Evolutionary conservation across 2,329 filamentous ascomycete species (phyloP), one percentile per base, ranked within the genome.

Genomic region (Diaporthe sp.): DNA sequence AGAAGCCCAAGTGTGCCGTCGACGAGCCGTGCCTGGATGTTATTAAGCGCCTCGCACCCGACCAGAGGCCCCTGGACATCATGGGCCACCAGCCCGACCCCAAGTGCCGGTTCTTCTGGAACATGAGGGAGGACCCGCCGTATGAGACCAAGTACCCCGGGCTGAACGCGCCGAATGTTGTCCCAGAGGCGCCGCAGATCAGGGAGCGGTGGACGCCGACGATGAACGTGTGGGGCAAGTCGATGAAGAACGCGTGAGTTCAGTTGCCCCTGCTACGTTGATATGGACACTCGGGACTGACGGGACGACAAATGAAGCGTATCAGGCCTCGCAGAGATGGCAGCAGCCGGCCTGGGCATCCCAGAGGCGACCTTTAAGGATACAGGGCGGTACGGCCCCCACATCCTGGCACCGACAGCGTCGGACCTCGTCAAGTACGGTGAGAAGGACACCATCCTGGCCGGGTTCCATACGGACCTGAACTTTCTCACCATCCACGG

Each of bases 401-500:
- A 92, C 77, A 86, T 91, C 60, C 87, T 92, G 22, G 90, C 90
- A 1, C 90, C 90, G 0, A 92, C 90, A 1, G 89, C 90, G 1
- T 91, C 89, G 0, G 88, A 92, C 79, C 86, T 92, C 17, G 71
- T 76, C 17, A 89, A 87, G 74, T 90, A 91, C 82, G 88, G 87
- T 61, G 64, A 81, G 4, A 83, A 85, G 68, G 86, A 91, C 83
- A 91, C 89, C 67, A 91, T 92, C 78, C 86, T 92, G 22, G 90
- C 90, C 22, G 90, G 90, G 52, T 92, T 92, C 84, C 90, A 92
- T 81, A 91, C 90, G 0, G 90, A 92, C 79, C 88, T 92, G 74
- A 92, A 92, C 85, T 92, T 91, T 80, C 85, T 92, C 70, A 92
- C 90, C 77, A 92, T 92, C 82, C 90, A 92, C 83, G 90, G 90